Evolutionary conservation across 345 rosid species (phyloP).

Genomic region (Ceriops tagal): DNA sequence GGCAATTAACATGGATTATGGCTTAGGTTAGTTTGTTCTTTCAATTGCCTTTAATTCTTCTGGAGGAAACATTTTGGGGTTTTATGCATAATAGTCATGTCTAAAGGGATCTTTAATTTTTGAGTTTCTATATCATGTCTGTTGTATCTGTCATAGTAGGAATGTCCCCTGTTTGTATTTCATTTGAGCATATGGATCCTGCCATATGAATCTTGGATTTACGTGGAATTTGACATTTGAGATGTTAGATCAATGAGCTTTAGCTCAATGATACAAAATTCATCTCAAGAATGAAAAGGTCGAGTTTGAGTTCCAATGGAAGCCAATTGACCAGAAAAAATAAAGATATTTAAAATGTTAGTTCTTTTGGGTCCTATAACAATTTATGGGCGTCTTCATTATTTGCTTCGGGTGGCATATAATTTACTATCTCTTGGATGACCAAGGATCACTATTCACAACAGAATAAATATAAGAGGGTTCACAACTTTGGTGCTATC

Average conservation of each 20-base stretch:
- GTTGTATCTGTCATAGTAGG: neutral
- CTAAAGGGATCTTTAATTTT: neutral
- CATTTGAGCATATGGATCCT: neutral
- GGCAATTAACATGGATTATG: constrained; percentile 33
- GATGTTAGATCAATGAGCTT: neutral
- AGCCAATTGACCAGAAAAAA: no score
- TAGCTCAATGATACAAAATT: neutral
- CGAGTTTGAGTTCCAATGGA: no score
- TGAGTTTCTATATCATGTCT: neutral
- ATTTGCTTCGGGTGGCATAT: no score
- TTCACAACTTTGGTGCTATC: neutral
- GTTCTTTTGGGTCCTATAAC: no score
- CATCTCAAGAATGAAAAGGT: neutral
- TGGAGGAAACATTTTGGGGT: neutral
- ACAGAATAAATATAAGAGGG: neutral
- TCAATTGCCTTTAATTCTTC: neutral
- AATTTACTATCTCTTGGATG: no score
- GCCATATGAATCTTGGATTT: neutral
- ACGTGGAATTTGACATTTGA: neutral
- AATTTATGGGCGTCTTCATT: no score
- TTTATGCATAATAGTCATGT: neutral
- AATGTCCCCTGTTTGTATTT: neutral
- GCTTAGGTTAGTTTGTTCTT: constrained; percentile 25
- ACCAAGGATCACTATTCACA: neutral
- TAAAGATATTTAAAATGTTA: no score